phyloP scores from a whole-genome alignment of 108 stramenopile genomes.

The Skeletonema grethae region DNA sequence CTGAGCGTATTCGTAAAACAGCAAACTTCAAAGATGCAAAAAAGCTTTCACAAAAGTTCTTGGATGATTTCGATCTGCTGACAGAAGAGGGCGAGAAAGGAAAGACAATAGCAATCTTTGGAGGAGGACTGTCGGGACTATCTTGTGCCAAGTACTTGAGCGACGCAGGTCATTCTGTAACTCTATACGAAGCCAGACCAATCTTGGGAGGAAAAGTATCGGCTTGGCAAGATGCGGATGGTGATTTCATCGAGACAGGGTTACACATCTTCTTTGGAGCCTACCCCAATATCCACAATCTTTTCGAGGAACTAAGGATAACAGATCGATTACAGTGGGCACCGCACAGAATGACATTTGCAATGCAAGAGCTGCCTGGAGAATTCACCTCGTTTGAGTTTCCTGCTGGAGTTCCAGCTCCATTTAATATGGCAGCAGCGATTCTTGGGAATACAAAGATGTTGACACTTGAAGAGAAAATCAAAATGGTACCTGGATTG shows the following conservation, averaged over 20 bases:
- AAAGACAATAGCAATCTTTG: slow-evolving; percentile 77
- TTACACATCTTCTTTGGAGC: slow-evolving; percentile 88
- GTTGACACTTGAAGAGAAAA: slow-evolving; percentile 92
- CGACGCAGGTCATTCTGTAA: slow-evolving; percentile 78
- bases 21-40: slow-evolving; percentile 45
- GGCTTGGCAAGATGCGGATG: slow-evolving; percentile 83
- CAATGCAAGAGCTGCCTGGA: slow-evolving; percentile 95
- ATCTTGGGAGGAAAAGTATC: slow-evolving; percentile 75
- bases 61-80: slow-evolving; percentile 15
- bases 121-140: slow-evolving; percentile 77
- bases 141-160: slow-evolving; percentile 75
- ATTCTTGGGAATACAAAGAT: slow-evolving; percentile 97
- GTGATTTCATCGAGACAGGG: slow-evolving; percentile 88
- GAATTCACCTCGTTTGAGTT: slow-evolving; percentile 98
- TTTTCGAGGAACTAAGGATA: slow-evolving; percentile 80
- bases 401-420: slow-evolving; percentile 95
- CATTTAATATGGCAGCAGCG: slow-evolving; percentile 95
- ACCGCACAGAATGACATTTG: slow-evolving; percentile 97
- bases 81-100: slow-evolving; percentile 36
- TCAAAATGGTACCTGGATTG: slow-evolving; percentile 94
- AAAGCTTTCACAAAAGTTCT: slow-evolving; percentile 36
- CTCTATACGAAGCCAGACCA: slow-evolving; percentile 64
- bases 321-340: slow-evolving; percentile 98
- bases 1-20: slow-evolving; percentile 47
- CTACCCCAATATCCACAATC: slow-evolving; percentile 83